These are phyloP conservation scores for Zoysia matrella DNA, from an alignment of 202 grass and related monocot genomes.

Conservation along the genomic window DNA sequence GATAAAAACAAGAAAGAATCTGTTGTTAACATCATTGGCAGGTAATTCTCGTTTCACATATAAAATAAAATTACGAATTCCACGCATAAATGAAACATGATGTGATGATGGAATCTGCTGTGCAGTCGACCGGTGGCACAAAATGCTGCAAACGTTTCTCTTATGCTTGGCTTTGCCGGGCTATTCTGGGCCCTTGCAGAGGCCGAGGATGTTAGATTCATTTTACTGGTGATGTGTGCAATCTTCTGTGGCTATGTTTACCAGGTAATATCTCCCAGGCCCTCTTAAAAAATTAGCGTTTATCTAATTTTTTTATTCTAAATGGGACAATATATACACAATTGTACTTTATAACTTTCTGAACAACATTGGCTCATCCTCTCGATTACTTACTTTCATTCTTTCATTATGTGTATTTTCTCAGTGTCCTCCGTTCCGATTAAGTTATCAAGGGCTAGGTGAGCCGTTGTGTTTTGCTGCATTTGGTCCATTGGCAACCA, in stretches of 20 bases:
- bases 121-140: constrained; percentile 67
- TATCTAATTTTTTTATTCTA: constrained; percentile 11
- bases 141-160: constrained; percentile 67
- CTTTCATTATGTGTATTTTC: constrained; percentile 1
- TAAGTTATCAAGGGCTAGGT: constrained; percentile 87
- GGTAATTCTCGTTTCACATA: constrained; percentile 51
- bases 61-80: not conserved
- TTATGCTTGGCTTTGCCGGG: constrained; percentile 64
- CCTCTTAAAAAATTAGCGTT: not conserved
- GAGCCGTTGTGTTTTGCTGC: constrained; percentile 89
- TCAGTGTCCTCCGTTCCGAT: constrained; percentile 89
- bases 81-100: not conserved
- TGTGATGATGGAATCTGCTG: constrained; percentile 27
- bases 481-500: constrained; percentile 94
- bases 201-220: constrained; percentile 71
- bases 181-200: constrained; percentile 79
- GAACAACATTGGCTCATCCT: not conserved
- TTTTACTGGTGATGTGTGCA: constrained; percentile 71
- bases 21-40: constrained; percentile 86
- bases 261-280: constrained; percentile 53
- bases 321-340: not conserved
- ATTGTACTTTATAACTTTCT: not conserved
- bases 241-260: constrained; percentile 89
- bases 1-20: constrained; percentile 94
- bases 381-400: not conserved